These are phyloP conservation scores for Fusarium temperatum DNA, from an alignment of 2,329 filamentous ascomycete genomes.

Conservation along the genomic window DNA sequence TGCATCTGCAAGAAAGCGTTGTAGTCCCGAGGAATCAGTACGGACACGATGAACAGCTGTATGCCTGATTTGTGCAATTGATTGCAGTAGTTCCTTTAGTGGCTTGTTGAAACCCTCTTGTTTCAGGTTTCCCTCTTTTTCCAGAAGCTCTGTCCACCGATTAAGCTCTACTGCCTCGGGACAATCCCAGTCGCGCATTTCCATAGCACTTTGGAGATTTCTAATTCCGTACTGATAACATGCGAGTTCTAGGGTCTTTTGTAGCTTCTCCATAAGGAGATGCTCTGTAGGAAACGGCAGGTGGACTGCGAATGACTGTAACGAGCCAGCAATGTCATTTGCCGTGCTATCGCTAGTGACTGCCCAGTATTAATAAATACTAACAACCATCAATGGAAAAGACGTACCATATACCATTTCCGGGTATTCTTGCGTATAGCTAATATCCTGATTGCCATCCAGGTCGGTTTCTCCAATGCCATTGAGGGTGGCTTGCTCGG, in stretches of 20 bases:
- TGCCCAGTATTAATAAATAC: not conserved
- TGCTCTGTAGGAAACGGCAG: not conserved
- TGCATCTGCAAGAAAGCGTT: not conserved
- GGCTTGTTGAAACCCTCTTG: no score
- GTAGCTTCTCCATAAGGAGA: not conserved
- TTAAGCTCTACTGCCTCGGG: not conserved
- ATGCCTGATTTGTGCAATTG: not conserved
- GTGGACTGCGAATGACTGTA: not conserved
- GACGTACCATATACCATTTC: no score
- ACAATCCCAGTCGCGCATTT: fast-evolving
- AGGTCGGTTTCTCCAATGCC: no score
- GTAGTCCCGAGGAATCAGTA: fast-evolving
- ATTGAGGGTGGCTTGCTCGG: no score
- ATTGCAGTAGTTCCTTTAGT: not conserved
- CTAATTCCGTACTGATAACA: not conserved
- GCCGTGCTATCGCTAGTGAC: fast-evolving
- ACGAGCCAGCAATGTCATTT: not conserved
- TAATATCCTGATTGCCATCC: no score
- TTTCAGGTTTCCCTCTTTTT: not conserved
- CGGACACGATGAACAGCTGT: fast-evolving
- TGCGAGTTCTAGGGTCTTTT: fast-evolving
- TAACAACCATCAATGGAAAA: no score
- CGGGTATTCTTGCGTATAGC: no score
- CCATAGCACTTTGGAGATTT: fast-evolving
- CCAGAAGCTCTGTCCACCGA: fast-evolving